phyloP scores from a whole-genome alignment of 352 stramenopile species.

The Pythium chondricola region DNA sequence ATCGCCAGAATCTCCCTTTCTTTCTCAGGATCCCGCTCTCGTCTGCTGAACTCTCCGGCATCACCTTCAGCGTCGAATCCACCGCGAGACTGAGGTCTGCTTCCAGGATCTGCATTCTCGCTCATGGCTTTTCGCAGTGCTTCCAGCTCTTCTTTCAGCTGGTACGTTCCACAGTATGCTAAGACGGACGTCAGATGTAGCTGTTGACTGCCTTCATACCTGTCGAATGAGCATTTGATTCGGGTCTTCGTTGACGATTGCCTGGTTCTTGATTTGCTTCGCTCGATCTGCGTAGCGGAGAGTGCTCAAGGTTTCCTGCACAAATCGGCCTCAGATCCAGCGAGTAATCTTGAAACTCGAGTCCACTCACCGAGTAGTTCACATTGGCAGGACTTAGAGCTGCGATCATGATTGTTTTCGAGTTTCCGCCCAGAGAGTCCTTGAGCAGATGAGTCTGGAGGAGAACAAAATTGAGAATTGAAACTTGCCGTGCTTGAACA shows the following conservation, averaged over 20 bases:
- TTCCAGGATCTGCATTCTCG: slow-evolving; percentile 48
- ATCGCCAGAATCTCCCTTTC: slow-evolving; percentile 56
- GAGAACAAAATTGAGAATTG: not conserved
- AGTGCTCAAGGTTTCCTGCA: slow-evolving; percentile 86
- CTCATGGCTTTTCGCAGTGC: slow-evolving; percentile 60
- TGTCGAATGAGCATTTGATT: slow-evolving; percentile 83
- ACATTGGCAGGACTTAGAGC: slow-evolving; percentile 81
- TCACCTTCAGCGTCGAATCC: slow-evolving; percentile 17
- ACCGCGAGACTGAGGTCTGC: slow-evolving; percentile 45
- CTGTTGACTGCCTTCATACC: slow-evolving; percentile 16
- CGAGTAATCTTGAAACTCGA: not conserved
- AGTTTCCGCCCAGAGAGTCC: slow-evolving; percentile 82
- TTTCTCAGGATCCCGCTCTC: slow-evolving; percentile 34
- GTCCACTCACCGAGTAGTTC: slow-evolving; percentile 65
- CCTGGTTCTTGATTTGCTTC: slow-evolving; percentile 93
- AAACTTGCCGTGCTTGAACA: not conserved
- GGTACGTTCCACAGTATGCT: not conserved
- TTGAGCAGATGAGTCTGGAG: slow-evolving; percentile 77
- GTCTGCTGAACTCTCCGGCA: not conserved
- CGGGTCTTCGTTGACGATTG: slow-evolving; percentile 89
- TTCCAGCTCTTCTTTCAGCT: slow-evolving; percentile 80
- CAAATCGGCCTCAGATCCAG: not conserved
- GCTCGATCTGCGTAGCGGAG: slow-evolving; percentile 88
- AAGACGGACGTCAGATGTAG: not conserved
- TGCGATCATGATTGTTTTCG: slow-evolving; percentile 90